phyloP scores from a whole-genome alignment of 2,329 filamentous ascomycete species.

The Neoscytalidium dimidiatum region DNA sequence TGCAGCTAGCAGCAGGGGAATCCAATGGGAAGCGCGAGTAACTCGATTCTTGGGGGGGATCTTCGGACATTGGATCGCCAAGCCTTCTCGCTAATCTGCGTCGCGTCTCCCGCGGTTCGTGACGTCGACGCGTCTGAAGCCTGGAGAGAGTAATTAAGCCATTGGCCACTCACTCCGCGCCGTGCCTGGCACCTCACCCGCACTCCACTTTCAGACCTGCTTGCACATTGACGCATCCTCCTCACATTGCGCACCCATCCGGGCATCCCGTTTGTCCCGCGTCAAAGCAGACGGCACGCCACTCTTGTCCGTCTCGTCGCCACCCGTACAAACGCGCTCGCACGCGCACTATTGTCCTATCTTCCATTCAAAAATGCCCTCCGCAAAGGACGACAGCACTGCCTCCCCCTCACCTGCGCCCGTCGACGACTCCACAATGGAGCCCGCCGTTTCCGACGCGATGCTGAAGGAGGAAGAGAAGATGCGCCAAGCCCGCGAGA shows the following conservation, averaged over 20 bases:
- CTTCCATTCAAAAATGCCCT: neutral
- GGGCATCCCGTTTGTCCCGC: neutral
- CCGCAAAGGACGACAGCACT: neutral
- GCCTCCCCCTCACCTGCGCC: neutral
- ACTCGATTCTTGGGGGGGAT: constrained; percentile 5
- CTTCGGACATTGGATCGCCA: constrained; percentile 1
- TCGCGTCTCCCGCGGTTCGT: constrained; percentile 20
- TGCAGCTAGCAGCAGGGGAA: neutral
- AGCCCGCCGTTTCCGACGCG: constrained; percentile 31
- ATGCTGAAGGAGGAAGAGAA: constrained; percentile 46
- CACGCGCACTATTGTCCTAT: neutral
- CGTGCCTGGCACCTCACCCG: neutral
- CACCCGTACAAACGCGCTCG: neutral
- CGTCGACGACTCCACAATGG: constrained; percentile 21
- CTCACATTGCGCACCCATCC: neutral
- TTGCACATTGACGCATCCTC: neutral
- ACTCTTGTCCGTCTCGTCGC: neutral
- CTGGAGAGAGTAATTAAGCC: constrained; percentile 15
- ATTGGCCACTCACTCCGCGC: constrained; percentile 10
- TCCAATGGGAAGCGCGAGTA: constrained; percentile 1
- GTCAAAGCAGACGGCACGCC: neutral
- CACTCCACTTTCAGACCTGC: neutral
- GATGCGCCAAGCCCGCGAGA: constrained; percentile 45
- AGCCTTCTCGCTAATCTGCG: constrained; percentile 17
- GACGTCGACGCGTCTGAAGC: constrained; percentile 19